Conservation (phyloP, 768 basidiomycete species). For the Kwoniella sp. region DNA sequence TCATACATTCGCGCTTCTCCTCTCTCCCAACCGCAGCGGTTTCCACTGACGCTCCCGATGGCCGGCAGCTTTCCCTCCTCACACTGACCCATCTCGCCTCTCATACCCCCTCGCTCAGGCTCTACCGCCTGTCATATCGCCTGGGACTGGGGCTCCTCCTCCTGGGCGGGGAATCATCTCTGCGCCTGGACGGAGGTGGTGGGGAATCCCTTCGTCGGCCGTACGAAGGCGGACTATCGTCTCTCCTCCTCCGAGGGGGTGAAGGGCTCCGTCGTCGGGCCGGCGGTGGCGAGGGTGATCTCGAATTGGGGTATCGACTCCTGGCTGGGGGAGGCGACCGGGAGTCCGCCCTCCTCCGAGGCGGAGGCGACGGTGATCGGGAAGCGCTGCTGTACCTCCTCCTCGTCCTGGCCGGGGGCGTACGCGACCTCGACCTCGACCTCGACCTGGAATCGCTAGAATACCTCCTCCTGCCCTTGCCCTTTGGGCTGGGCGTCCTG, state of each 20-base stretch:
- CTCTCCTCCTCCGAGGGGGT: slow-evolving; percentile 24
- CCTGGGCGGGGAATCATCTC: background rate
- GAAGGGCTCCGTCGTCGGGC: slow-evolving; percentile 19
- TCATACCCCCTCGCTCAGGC: background rate
- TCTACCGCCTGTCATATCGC: background rate
- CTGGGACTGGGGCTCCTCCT: background rate
- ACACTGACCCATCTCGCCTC: no score
- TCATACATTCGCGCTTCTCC: no score
- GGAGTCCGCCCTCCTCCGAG: slow-evolving; percentile 16
- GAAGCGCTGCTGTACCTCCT: background rate
- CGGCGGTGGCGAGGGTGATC: slow-evolving; percentile 35
- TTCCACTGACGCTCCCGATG: no score
- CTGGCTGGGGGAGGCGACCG: slow-evolving; percentile 9
- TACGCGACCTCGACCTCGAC: background rate
- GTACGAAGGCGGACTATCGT: slow-evolving; percentile 19
- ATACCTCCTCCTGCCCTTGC: slow-evolving; percentile 17
- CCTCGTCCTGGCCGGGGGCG: slow-evolving; percentile 5
- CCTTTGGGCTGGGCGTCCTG: slow-evolving; percentile 8
- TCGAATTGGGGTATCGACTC: slow-evolving; percentile 24
- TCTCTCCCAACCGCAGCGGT: no score
- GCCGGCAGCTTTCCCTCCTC: no score
- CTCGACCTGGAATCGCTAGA: slow-evolving; percentile 18
- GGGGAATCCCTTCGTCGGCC: slow-evolving; percentile 6
- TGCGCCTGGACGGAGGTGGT: slow-evolving; percentile 7
- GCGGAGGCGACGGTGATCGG: slow-evolving; percentile 14